A percentile compares a stretch with the other conserved stretches of the same genome.
These are phyloP conservation scores for Casaregolazyma lundiana DNA, from an alignment of 1,139 yeast genomes.

Conservation along the genomic window DNA sequence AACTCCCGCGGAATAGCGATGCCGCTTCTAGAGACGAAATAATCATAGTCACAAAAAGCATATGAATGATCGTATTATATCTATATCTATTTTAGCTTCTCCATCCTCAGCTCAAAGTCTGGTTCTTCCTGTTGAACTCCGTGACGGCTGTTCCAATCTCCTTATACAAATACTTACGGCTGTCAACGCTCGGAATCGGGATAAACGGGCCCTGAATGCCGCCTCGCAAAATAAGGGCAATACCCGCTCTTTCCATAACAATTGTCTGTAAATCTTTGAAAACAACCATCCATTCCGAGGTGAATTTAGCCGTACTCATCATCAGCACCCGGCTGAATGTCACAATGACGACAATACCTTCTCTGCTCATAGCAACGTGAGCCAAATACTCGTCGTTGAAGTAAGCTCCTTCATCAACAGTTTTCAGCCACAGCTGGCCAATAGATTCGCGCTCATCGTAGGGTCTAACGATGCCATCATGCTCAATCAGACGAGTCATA, in stretches of 20 bases:
- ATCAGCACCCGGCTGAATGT: constrained; percentile 69
- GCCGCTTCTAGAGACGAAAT: neutral
- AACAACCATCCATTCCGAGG: constrained; percentile 59
- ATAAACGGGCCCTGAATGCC: constrained; percentile 67
- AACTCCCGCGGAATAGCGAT: constrained; percentile 4
- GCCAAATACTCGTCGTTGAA: constrained; percentile 75
- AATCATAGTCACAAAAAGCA: no score
- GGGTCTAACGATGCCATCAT: constrained; percentile 66
- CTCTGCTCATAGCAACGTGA: constrained; percentile 74
- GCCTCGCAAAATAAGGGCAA: constrained; percentile 58
- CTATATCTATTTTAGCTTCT: no score
- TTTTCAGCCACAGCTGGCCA: constrained; percentile 90
- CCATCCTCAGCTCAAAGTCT: constrained; percentile 23
- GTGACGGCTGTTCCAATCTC: constrained; percentile 77
- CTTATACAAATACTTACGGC: constrained; percentile 63
- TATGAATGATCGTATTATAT: no score
- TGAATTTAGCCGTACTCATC: constrained; percentile 58
- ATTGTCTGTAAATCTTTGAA: constrained; percentile 63
- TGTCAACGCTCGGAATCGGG: constrained; percentile 67
- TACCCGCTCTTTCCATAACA: constrained; percentile 75
- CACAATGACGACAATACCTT: constrained; percentile 67
- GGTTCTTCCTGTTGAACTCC: constrained; percentile 52
- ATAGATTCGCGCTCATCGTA: constrained; percentile 83
- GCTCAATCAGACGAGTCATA: constrained; percentile 69
- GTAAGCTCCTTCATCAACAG: constrained; percentile 73